Conservation (phyloP, 345 rosid species). For the Salix caprea region DNA sequence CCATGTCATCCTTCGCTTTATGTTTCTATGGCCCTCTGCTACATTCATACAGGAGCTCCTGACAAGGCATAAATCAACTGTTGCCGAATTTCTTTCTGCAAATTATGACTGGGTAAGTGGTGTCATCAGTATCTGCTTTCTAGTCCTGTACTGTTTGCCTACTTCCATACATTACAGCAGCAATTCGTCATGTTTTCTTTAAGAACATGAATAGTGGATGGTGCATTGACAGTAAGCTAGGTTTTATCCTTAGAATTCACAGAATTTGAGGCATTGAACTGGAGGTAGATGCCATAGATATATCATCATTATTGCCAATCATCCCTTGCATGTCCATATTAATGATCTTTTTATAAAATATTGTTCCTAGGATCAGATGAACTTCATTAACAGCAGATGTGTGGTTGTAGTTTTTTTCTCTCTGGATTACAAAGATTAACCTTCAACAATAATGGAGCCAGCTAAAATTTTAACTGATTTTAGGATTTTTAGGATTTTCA, state of each 20-base stretch:
- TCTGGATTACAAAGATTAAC: neutral
- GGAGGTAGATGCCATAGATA: neutral
- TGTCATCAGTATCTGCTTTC: neutral
- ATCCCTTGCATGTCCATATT: neutral
- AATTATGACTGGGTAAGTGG: conserved; percentile 47
- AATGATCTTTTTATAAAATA: neutral
- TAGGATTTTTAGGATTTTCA: neutral
- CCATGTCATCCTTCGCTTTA: neutral
- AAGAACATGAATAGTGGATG: neutral
- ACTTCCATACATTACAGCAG: neutral
- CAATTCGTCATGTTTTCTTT: neutral
- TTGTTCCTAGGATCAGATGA: neutral
- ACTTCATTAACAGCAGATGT: neutral
- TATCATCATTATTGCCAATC: neutral
- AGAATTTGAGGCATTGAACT: neutral
- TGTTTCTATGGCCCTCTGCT: neutral
- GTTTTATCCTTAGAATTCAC: neutral
- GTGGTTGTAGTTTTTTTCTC: neutral
- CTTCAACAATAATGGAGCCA: neutral
- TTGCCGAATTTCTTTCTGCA: conserved; percentile 38
- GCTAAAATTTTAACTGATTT: neutral
- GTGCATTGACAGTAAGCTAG: neutral
- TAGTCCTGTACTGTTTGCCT: neutral
- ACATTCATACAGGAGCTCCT: conserved; percentile 37
- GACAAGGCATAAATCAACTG: conserved; percentile 50